These are phyloP conservation scores for Ophiobolus disseminans DNA, from an alignment of 2,329 filamentous ascomycete species.

Conservation along the genomic window DNA sequence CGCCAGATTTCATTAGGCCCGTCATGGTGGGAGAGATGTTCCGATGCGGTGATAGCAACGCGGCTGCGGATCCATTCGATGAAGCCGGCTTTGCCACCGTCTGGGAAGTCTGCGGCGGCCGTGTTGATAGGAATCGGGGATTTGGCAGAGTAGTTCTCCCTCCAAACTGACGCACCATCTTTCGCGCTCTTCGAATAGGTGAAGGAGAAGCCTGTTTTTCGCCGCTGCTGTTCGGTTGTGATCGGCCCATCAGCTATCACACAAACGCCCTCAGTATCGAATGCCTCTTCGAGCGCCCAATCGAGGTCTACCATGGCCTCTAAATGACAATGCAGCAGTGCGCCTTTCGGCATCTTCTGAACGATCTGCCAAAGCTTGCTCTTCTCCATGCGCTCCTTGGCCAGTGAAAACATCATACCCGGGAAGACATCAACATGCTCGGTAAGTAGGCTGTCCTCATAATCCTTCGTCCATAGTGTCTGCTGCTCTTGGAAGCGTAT, in stretches of 20 bases:
- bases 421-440: slow-evolving; percentile 74
- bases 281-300: slow-evolving; percentile 75
- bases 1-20: slow-evolving; percentile 84
- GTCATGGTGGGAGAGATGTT: slow-evolving; percentile 80
- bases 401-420: slow-evolving; percentile 91
- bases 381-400: slow-evolving; percentile 83
- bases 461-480: slow-evolving; percentile 76
- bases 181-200: slow-evolving; percentile 52
- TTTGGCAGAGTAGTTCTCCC: slow-evolving; percentile 64
- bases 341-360: slow-evolving; percentile 85
- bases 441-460: slow-evolving; percentile 73
- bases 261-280: slow-evolving; percentile 76
- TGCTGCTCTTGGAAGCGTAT: slow-evolving; percentile 80
- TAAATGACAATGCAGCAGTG: slow-evolving; percentile 84
- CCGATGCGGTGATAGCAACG: slow-evolving; percentile 73
- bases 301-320: slow-evolving; percentile 91
- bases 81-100: slow-evolving; percentile 75
- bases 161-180: slow-evolving; percentile 68
- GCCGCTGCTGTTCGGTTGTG: slow-evolving; percentile 59
- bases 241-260: slow-evolving; percentile 68
- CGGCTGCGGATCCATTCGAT: slow-evolving; percentile 77
- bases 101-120: slow-evolving; percentile 77
- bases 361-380: slow-evolving; percentile 88
- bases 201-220: slow-evolving; percentile 67
- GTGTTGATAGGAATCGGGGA: slow-evolving; percentile 64